phyloP scores from a whole-genome alignment of 805 yeast genomes.

The Candida taoyuanica region DNA sequence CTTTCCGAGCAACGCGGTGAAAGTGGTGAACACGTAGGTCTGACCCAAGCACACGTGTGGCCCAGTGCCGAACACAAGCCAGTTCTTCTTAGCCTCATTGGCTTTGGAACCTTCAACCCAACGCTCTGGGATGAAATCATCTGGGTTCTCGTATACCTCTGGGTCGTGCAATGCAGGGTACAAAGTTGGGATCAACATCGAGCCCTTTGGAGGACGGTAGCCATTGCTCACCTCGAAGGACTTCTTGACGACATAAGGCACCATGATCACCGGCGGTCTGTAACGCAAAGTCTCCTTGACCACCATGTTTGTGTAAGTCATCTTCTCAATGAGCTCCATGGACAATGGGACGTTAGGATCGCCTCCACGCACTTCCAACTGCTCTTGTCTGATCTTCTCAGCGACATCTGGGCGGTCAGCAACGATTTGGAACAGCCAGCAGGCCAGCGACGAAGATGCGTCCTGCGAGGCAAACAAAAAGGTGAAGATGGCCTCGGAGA shows the following conservation, averaged over 20 bases:
- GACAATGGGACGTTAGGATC: constrained; percentile 60
- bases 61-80: constrained; percentile 97
- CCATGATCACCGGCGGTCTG: constrained; percentile 98
- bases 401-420: constrained; percentile 94
- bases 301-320: constrained; percentile 86
- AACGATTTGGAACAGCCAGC: constrained; percentile 96
- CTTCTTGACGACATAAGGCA: constrained; percentile 90
- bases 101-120: constrained; percentile 82
- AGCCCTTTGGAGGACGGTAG: constrained; percentile 93
- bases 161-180: constrained; percentile 98
- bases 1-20: constrained; percentile 89
- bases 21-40: constrained; percentile 85
- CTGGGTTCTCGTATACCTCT: constrained; percentile 93
- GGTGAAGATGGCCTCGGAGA: constrained; percentile 94
- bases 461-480: constrained; percentile 97
- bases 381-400: constrained; percentile 87
- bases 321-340: constrained; percentile 73
- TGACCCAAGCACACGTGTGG: constrained; percentile 96
- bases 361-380: constrained; percentile 72
- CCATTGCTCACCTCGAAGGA: constrained; percentile 75
- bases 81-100: constrained; percentile 73
- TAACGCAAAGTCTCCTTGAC: constrained; percentile 90
- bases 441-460: constrained; percentile 94
- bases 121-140: constrained; percentile 91
- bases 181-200: constrained; percentile 93